These are phyloP conservation scores for Elasticomyces elasticus DNA, from an alignment of 495 filamentous ascomycete genomes.

Conservation along the genomic window DNA sequence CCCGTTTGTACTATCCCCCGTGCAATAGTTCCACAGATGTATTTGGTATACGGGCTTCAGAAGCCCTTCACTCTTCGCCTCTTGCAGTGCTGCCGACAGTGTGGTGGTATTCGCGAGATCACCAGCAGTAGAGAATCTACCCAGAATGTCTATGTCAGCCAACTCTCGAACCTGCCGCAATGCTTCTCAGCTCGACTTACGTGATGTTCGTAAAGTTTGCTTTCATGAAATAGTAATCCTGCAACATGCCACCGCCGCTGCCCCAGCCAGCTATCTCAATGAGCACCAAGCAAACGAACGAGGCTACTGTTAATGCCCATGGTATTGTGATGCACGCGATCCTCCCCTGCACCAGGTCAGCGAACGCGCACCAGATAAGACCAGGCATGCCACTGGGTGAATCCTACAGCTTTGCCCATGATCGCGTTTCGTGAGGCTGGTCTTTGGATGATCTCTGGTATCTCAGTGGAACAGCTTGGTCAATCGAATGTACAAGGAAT, in stretches of 20 bases:
- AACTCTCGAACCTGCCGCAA: no score
- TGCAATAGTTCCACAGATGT: constrained; percentile 80
- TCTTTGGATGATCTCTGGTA: no score
- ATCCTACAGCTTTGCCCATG: no score
- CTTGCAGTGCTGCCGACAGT: constrained; percentile 11
- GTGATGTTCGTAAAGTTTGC: constrained; percentile 25
- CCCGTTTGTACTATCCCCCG: constrained; percentile 41
- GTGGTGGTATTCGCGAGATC: constrained; percentile 7
- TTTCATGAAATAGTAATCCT: constrained; percentile 61
- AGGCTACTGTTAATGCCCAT: constrained; percentile 49
- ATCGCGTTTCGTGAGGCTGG: no score
- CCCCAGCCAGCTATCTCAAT: constrained; percentile 63
- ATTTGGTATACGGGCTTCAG: constrained; percentile 73
- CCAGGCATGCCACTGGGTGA: no score
- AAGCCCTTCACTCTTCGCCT: constrained; percentile 37
- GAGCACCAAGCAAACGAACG: constrained; percentile 61
- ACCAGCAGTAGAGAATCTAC: constrained; percentile 17
- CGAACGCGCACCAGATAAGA: no score
- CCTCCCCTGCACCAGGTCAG: no score
- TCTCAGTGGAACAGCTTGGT: no score
- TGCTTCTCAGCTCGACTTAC: no score
- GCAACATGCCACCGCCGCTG: constrained; percentile 42
- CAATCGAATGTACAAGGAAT: no score
- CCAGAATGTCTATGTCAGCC: no score
- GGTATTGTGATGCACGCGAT: constrained; percentile 74